Base-by-base conservation (phyloP, 192 early-diverging fungal genomes). In the Gaertneriomyces sp. region DNA sequence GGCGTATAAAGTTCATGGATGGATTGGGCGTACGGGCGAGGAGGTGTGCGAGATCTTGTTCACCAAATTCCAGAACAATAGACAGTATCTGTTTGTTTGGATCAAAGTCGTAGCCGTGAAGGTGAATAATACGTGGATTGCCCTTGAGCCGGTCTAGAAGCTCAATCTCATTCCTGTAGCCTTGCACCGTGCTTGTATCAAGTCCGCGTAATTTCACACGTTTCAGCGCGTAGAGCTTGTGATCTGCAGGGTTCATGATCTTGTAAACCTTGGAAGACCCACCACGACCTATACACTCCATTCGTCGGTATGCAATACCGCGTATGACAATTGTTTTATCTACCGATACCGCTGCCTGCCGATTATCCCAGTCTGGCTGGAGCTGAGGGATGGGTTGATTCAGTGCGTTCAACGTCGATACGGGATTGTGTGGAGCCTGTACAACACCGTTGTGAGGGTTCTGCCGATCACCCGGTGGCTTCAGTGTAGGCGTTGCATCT, bases 231-330 rank as follows among this genome's bases (percentile, higher is more conserved):
- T 79, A 88, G 9, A 91, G 79, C 60, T 85, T 77, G 4, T 74
- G 71, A 50, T 77, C 71, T 60, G 83, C 81, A 33, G 25, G 25
- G 11, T 72, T 63, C 70, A 92, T 78, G 4, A 93, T 92, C 64
- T 89, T 94, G 79, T 87, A 96, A 8, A 98, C 95, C 75, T 90
- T 95, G 58, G 88, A 88, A 47, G 85, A 90, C 41, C 93, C 95
- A 17, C 95, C 95, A 9, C 85, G 79, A 1, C 94, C 95, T 7
- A 94, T 85, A 9, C 74, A 45, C 14, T 68, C 75, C 17, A 81
- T 63, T 45, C 73, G 45, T 53, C 60, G 39, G 71, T 81, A 83
- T 10, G 53, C 19, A 7, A 49, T 50, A 7, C 70, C 66, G 64
- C 80, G 61, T 12, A 58, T 17, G n/a, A 19, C 16, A 59, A 11